A percentile compares a stretch with the other conserved stretches of the same genome.
These are phyloP conservation scores for Epichloe aotearoae DNA, from an alignment of 2,329 filamentous ascomycete species.

Conservation along the genomic window DNA sequence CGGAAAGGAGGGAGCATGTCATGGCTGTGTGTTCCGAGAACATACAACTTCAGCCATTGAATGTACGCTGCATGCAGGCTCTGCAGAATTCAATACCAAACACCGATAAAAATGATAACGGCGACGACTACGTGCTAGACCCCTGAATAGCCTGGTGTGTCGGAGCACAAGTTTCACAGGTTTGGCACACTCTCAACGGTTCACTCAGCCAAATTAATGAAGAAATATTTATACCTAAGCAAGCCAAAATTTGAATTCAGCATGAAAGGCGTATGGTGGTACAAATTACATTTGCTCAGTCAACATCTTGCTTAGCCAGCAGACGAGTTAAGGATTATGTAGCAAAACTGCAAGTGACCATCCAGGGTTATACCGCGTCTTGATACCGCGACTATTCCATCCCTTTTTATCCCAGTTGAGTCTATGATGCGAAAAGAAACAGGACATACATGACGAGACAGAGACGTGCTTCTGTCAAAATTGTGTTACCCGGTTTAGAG, in stretches of 20 bases:
- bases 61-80: too few species aligned
- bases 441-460: not conserved
- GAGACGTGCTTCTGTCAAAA: not conserved
- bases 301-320: not conserved
- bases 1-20: too few species aligned
- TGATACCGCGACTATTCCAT: not conserved
- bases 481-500: constrained; percentile 2
- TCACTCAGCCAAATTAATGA: too few species aligned
- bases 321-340: not conserved
- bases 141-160: too few species aligned
- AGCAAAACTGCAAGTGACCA: not conserved
- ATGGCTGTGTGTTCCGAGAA: too few species aligned
- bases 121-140: too few species aligned
- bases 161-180: too few species aligned
- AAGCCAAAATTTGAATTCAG: not conserved
- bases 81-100: too few species aligned
- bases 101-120: too few species aligned
- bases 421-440: constrained; percentile 2
- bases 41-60: too few species aligned
- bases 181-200: too few species aligned
- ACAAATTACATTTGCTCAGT: not conserved
- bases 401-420: constrained; percentile 1
- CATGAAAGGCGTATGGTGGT: not conserved
- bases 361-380: not conserved
- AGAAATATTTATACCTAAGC: not conserved